phyloP scores from a whole-genome alignment of 1,284 basidiomycete species.

The Malassezia sympodialis region DNA sequence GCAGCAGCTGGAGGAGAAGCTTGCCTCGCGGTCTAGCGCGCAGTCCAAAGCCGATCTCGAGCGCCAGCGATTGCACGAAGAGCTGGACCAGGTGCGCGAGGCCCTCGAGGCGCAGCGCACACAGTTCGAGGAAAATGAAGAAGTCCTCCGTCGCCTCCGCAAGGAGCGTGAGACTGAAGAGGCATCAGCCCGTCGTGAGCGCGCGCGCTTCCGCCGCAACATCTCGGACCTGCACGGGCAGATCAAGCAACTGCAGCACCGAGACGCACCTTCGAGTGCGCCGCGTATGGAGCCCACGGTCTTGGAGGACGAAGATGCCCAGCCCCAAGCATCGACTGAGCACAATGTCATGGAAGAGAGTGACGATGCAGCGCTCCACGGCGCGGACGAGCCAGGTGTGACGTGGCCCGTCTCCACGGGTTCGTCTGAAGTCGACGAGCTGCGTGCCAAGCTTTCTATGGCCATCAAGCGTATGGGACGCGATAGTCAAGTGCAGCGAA shows the following conservation, averaged over 20 bases:
- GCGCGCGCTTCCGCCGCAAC: slow-evolving; percentile 77
- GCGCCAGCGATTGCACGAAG: slow-evolving; percentile 66
- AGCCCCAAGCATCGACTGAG: background rate
- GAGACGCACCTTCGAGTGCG: slow-evolving; percentile 9
- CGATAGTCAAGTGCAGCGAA: slow-evolving; percentile 36
- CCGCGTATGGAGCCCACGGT: background rate
- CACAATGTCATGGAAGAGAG: background rate
- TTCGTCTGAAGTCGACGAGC: slow-evolving; percentile 24
- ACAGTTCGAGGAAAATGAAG: slow-evolving; percentile 66
- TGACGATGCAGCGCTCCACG: background rate
- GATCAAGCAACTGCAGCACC: slow-evolving; percentile 50
- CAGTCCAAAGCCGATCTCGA: slow-evolving; percentile 68
- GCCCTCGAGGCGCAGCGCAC: slow-evolving; percentile 72
- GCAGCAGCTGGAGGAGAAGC: slow-evolving; percentile 70
- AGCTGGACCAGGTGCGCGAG: slow-evolving; percentile 65
- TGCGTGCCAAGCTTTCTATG: slow-evolving; percentile 35
- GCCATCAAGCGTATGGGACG: slow-evolving; percentile 40
- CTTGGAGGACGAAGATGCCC: background rate
- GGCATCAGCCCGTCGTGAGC: slow-evolving; percentile 74
- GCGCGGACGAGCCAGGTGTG: too few species aligned
- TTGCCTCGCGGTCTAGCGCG: slow-evolving; percentile 60
- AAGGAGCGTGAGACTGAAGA: slow-evolving; percentile 82
- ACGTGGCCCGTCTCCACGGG: background rate
- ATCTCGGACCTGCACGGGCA: slow-evolving; percentile 78
- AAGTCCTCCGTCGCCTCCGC: slow-evolving; percentile 63